These are phyloP conservation scores for Neofusicoccum laricinum DNA, from an alignment of 2,329 filamentous ascomycete genomes.

Conservation along the genomic window DNA sequence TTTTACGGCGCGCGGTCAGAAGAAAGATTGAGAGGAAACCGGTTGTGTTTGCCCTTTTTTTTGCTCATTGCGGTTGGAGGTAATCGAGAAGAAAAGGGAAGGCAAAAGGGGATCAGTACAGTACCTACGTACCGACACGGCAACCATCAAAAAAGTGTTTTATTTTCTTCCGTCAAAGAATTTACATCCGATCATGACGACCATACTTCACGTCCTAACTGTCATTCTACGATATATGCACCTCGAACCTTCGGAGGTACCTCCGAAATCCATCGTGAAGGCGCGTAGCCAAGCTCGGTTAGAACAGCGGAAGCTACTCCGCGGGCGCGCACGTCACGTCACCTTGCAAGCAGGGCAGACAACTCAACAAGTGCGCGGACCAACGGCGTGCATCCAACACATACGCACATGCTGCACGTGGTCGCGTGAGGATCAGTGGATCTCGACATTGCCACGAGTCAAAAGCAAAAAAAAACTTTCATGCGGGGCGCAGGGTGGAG, in stretches of 20 bases:
- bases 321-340: background rate
- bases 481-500: no score
- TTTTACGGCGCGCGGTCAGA: constrained; percentile 7
- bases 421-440: background rate
- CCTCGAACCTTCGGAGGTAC: no score
- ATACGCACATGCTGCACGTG: background rate
- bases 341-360: background rate
- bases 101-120: background rate
- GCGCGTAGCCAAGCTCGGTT: no score
- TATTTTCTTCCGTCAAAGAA: background rate
- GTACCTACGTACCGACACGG: background rate
- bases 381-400: background rate
- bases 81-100: background rate
- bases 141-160: background rate
- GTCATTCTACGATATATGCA: no score
- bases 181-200: background rate
- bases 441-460: no score
- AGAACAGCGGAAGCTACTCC: background rate
- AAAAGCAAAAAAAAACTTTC: no score
- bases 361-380: background rate
- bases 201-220: no score
- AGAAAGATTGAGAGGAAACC: background rate
- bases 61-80: background rate
- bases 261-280: no score
- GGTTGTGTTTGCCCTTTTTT: background rate